These are phyloP conservation scores for Austroboletus eburneus DNA, from an alignment of 768 basidiomycete species.

Conservation along the genomic window DNA sequence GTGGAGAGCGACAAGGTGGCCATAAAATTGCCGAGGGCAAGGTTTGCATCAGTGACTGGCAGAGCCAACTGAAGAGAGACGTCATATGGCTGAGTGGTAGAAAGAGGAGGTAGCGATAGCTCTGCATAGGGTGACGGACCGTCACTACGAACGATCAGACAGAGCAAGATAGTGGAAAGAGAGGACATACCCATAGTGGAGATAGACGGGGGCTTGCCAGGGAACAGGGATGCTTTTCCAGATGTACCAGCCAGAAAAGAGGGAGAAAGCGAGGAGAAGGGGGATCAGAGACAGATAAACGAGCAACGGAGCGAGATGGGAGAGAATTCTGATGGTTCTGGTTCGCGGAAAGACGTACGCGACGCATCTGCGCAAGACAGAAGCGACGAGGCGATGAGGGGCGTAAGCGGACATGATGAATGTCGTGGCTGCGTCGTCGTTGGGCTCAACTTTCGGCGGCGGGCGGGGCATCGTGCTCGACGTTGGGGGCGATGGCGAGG, in stretches of 20 bases:
- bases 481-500: constrained; percentile 8
- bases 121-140: constrained; percentile 62
- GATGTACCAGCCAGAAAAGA: constrained; percentile 67
- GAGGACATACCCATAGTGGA: constrained; percentile 74
- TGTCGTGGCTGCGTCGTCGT: constrained; percentile 4
- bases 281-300: constrained; percentile 63
- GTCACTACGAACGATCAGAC: constrained; percentile 43
- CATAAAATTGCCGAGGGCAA: constrained; percentile 85
- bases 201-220: constrained; percentile 64
- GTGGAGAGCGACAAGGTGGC: constrained; percentile 56
- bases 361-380: constrained; percentile 3
- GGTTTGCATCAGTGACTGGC: constrained; percentile 63
- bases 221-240: constrained; percentile 68
- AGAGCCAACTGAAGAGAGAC: constrained; percentile 62
- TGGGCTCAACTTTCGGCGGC: constrained; percentile 16
- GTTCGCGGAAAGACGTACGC: constrained; percentile 8
- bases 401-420: constrained; percentile 9
- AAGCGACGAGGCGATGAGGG: constrained; percentile 4
- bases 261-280: constrained; percentile 53
- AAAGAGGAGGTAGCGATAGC: constrained; percentile 45
- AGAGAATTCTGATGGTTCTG: constrained; percentile 37
- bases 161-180: not conserved
- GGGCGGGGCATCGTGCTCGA: constrained; percentile 28
- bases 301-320: constrained; percentile 60
- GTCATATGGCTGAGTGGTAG: constrained; percentile 67